Base-by-base conservation (phyloP, 768 basidiomycete genomes). In the Amanita exitialis region DNA sequence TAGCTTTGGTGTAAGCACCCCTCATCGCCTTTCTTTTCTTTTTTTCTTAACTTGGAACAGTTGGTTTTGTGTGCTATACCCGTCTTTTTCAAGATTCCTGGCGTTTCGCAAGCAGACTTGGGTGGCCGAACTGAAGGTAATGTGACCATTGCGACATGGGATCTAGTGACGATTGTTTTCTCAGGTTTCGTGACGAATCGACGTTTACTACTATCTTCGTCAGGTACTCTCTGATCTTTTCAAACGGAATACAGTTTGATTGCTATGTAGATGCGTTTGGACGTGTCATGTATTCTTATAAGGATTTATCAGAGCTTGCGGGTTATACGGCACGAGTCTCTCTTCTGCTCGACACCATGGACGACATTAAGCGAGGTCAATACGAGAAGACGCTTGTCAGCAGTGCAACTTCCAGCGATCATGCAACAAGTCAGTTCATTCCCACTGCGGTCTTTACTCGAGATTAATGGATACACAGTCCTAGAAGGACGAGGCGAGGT, bases 131-230 rank as follows among this genome's bases (percentile, higher is more conserved):
- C 95, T 1, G 92, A 97, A 77, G 89, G 92, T 87, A 50, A 41
- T 64, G 21, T 18, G 38, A 27, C 16, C 5, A 44, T 9, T 44
- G 12, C 34, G 15, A 21, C 51, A 32, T 32, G 46, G 36, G 38
- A 34, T 20, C 47, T 20, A 38, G 23, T 51, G 20, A 36, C 4
- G 16, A 43, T n/a, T 47, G 1, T 10, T 13, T 54, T 20, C n/a
- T 18, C 20, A 92, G 93, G 91, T 45, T 97, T 98, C 61, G 89
- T 99, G 13, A 98, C 95, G n/a, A 99, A 99, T 62, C 74, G 93
- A 48, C 77, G 93, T 18, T 75, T 96, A 35, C 68, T 96, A 8
- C 69, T 96, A 13, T 93, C 90, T n/a, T 80, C 90, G 3, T 89
- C 87, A 53, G 86, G 86, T 81, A 53, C 69, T 51, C 16, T 10